These are phyloP conservation scores for Tetracladium maxilliforme DNA, from an alignment of 2,329 filamentous ascomycete genomes.

Conservation along the genomic window DNA sequence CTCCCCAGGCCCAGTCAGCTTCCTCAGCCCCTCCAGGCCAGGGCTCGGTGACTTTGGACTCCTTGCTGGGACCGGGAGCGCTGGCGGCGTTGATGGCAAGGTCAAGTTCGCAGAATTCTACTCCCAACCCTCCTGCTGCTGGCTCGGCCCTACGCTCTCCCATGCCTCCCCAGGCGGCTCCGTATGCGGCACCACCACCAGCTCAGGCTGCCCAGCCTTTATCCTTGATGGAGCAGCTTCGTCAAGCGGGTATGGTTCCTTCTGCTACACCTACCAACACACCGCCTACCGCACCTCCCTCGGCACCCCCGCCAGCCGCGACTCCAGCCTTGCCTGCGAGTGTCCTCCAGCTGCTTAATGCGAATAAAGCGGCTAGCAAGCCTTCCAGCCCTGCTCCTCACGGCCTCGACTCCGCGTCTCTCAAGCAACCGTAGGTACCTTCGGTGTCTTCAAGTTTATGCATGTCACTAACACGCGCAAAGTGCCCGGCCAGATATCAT, in stretches of 20 bases:
- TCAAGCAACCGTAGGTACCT: too few species aligned
- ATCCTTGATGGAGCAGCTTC: too few species aligned
- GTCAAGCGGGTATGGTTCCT: too few species aligned
- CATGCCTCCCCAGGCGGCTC: too few species aligned
- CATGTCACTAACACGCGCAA: neutral
- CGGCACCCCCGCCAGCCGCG: slow-evolving; percentile 18
- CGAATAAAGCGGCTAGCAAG: too few species aligned
- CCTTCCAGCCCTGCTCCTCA: too few species aligned
- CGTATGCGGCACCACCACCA: too few species aligned
- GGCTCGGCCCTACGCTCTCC: too few species aligned
- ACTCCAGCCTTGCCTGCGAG: slow-evolving; percentile 17
- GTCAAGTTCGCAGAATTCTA: slow-evolving; percentile 31
- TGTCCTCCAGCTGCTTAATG: too few species aligned
- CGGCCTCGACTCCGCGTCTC: too few species aligned
- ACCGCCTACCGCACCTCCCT: slow-evolving; percentile 16
- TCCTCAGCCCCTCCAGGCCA: slow-evolving; percentile 12
- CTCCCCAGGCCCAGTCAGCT: slow-evolving; percentile 12
- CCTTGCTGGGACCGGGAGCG: slow-evolving; percentile 42
- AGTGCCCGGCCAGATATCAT: slow-evolving; percentile 66
- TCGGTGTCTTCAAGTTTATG: slow-evolving; percentile 1
- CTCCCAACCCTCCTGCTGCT: slow-evolving; percentile 31
- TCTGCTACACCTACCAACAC: slow-evolving; percentile 31
- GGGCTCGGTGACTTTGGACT: slow-evolving; percentile 29
- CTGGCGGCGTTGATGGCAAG: slow-evolving; percentile 42
- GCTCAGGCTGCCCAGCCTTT: slow-evolving; percentile 19